Conservation (phyloP, 345 rosid species). For the Heritiera fomes region DNA sequence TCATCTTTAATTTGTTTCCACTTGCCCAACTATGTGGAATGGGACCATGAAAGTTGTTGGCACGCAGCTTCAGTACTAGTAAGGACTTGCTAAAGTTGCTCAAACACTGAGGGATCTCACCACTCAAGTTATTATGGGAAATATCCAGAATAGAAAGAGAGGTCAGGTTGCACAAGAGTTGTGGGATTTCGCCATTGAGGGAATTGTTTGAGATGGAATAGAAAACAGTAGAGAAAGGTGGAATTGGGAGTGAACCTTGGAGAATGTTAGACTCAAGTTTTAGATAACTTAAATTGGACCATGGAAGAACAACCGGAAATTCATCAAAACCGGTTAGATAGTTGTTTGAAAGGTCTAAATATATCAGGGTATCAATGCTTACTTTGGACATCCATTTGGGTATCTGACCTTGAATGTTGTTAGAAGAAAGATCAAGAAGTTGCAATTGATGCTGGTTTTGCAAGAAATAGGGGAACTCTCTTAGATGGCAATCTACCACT, state of each 20-base stretch:
- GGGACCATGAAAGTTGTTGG: conserved; percentile 27
- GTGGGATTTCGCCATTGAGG: conserved; percentile 14
- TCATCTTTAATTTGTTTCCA: conserved; percentile 3
- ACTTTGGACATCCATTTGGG: conserved; percentile 16
- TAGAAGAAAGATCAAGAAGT: conserved; percentile 11
- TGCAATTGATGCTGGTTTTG: background rate
- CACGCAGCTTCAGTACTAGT: conserved; percentile 7
- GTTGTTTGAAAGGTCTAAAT: conserved; percentile 16
- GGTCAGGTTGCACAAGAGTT: conserved; percentile 16
- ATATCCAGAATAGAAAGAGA: background rate
- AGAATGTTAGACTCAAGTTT: conserved; percentile 1
- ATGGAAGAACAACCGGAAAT: conserved; percentile 26
- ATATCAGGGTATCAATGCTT: background rate
- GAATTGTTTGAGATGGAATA: conserved; percentile 13
- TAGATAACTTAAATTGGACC: background rate
- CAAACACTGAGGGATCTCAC: conserved; percentile 27
- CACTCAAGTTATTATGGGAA: conserved; percentile 21
- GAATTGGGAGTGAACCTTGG: conserved; percentile 24
- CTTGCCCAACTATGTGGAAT: conserved; percentile 16
- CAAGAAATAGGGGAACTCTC: conserved; percentile 11
- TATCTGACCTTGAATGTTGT: conserved; percentile 13
- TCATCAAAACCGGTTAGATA: conserved; percentile 19
- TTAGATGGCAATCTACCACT: background rate
- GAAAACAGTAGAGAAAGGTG: background rate
- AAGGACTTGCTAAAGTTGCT: conserved; percentile 16